Evolutionary conservation across 805 yeast species (phyloP).

Genomic region (Barnettozyma botsteinii): DNA sequence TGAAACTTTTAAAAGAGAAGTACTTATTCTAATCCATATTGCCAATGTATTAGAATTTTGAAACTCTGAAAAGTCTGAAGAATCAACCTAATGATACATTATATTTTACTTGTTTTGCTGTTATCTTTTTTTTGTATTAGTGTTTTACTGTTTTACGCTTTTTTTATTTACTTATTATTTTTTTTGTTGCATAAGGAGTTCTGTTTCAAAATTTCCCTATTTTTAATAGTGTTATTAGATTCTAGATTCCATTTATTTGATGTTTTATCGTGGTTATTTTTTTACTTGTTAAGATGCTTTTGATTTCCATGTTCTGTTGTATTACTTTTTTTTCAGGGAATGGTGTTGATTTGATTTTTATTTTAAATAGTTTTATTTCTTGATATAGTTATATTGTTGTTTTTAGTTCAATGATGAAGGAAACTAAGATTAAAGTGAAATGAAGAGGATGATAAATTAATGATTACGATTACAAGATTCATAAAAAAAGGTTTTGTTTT

Average conservation of each 20-base stretch:
- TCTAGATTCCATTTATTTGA: too few species aligned
- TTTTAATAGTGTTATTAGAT: too few species aligned
- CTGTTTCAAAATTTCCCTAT: too few species aligned
- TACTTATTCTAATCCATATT: constrained; percentile 13
- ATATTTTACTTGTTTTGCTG: too few species aligned
- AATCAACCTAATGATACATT: too few species aligned
- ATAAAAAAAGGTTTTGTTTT: neutral
- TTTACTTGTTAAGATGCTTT: neutral
- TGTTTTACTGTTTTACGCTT: too few species aligned
- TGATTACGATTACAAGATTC: neutral
- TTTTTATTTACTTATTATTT: too few species aligned
- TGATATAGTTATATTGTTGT: neutral
- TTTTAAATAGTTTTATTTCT: neutral
- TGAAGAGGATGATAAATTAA: neutral
- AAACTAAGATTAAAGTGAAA: neutral
- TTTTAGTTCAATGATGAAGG: neutral
- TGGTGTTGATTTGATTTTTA: neutral
- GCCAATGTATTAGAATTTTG: constrained; percentile 13
- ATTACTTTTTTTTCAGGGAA: neutral
- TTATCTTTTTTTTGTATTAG: too few species aligned
- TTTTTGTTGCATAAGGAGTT: too few species aligned
- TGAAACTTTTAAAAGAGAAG: constrained; percentile 3
- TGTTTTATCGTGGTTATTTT: too few species aligned
- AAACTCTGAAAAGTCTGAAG: neutral
- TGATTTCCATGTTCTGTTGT: neutral